Conservation (phyloP, 495 filamentous ascomycete species). For the Penicillium coffeae region DNA sequence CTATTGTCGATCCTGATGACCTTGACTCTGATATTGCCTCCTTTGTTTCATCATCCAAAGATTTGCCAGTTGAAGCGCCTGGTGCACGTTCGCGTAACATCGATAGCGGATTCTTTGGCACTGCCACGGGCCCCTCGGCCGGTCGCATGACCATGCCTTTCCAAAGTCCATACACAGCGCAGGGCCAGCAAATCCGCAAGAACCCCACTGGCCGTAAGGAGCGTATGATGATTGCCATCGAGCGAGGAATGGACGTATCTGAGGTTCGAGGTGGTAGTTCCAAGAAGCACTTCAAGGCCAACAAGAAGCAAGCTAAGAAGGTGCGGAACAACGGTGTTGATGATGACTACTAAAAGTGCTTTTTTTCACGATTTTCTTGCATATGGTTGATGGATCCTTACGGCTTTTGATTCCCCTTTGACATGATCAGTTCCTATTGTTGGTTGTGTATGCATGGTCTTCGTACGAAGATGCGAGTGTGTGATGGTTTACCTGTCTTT, state of each 20-base stretch:
- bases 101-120: conserved; percentile 83
- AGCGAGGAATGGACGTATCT: conserved; percentile 77
- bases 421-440: conserved; percentile 9
- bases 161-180: conserved; percentile 79
- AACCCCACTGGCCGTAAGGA: conserved; percentile 78
- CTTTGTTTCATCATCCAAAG: conserved; percentile 14
- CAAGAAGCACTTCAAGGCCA: conserved; percentile 96
- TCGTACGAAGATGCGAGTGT: conserved; percentile 4
- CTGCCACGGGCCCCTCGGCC: conserved; percentile 53
- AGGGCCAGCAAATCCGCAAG: conserved; percentile 64
- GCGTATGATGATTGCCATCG: conserved; percentile 76
- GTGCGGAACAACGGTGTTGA: conserved; percentile 42
- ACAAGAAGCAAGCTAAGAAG: conserved; percentile 63
- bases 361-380: conserved; percentile 10
- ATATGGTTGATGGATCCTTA: conserved; percentile 12
- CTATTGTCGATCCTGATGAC: conserved; percentile 39
- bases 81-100: conserved; percentile 71
- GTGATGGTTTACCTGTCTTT: conserved; percentile 11
- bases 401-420: conserved; percentile 8
- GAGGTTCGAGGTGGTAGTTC: conserved; percentile 65
- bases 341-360: conserved; percentile 36
- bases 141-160: conserved; percentile 76
- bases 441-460: conserved; percentile 5
- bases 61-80: conserved; percentile 24
- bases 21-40: conserved; percentile 27